phyloP scores from a whole-genome alignment of 768 basidiomycete species.

The Kondoa malvinella region DNA sequence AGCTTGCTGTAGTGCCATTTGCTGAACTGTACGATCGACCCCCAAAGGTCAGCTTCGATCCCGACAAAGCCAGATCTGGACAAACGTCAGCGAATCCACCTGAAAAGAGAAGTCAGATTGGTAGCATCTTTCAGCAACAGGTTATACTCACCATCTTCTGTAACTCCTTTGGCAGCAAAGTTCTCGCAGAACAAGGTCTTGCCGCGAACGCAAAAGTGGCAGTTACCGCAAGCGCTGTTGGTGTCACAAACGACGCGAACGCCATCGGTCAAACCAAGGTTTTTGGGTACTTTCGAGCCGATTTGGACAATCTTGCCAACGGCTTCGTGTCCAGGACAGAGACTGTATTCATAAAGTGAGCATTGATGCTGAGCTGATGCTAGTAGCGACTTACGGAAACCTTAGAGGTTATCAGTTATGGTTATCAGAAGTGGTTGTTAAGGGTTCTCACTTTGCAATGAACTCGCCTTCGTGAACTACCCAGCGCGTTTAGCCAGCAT shows the following conservation, averaged over 20 bases:
- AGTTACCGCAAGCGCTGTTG: constrained; percentile 58
- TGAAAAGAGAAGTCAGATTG: no score
- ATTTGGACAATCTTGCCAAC: constrained; percentile 39
- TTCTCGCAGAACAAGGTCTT: constrained; percentile 65
- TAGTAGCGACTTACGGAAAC: not conserved
- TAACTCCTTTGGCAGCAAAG: constrained; percentile 64
- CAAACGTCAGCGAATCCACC: no score
- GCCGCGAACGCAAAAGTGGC: constrained; percentile 79
- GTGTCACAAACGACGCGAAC: constrained; percentile 76
- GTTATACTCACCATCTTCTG: constrained; percentile 76
- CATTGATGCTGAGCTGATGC: not conserved
- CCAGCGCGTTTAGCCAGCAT: no score
- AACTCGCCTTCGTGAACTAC: not conserved
- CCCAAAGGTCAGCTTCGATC: no score
- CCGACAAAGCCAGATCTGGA: not conserved
- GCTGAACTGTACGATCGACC: not conserved
- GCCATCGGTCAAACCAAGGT: constrained; percentile 36
- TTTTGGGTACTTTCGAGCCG: constrained; percentile 35
- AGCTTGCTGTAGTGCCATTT: constrained; percentile 11
- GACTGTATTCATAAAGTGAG: not conserved
- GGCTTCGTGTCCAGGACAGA: constrained; percentile 48
- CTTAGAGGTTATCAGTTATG: not conserved
- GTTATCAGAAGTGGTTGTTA: no score
- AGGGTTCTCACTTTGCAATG: not conserved
- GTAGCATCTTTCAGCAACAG: constrained; percentile 34